Percentiles rank a stretch among this genome's conserved stretches.
phyloP scores from a whole-genome alignment of 2,329 filamentous ascomycete genomes.

The Diatrype stigma region DNA sequence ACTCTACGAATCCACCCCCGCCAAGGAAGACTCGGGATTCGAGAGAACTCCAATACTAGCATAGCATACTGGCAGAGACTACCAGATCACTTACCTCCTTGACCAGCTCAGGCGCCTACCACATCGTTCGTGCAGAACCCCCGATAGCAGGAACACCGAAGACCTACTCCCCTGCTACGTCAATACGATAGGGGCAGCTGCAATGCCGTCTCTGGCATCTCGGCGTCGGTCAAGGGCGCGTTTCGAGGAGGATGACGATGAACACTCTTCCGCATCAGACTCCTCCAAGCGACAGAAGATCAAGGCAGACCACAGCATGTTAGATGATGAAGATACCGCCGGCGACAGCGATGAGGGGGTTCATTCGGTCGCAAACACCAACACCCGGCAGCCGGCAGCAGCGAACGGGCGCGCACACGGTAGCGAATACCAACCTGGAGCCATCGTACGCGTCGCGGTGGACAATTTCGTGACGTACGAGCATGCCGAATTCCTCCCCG shows the following conservation, averaged over 20 bases:
- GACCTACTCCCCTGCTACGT: background rate
- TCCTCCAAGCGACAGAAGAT: conserved; percentile 20
- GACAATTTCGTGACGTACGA: conserved; percentile 94
- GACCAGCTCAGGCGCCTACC: too few relatives aligned
- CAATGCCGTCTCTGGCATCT: conserved; percentile 25
- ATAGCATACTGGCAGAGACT: too few relatives aligned
- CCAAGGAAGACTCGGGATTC: background rate
- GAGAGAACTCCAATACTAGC: background rate
- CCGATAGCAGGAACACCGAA: background rate
- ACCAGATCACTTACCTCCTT: too few relatives aligned
- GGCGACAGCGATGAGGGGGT: conserved; percentile 1
- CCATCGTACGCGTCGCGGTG: conserved; percentile 82
- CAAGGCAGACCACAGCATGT: conserved; percentile 2
- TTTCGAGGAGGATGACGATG: conserved; percentile 35
- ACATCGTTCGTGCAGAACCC: too few relatives aligned
- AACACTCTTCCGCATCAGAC: conserved; percentile 22
- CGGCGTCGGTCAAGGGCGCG: conserved; percentile 42
- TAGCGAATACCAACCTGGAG: conserved; percentile 61
- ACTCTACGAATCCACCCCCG: background rate
- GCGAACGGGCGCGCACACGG: background rate
- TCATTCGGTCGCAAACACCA: background rate
- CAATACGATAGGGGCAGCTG: too few relatives aligned
- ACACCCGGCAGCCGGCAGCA: background rate
- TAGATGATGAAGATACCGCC: conserved; percentile 1
- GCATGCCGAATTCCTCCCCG: conserved; percentile 83